These are phyloP conservation scores for Aspergillus texensis DNA, from an alignment of 2,329 filamentous ascomycete species.

Conservation along the genomic window DNA sequence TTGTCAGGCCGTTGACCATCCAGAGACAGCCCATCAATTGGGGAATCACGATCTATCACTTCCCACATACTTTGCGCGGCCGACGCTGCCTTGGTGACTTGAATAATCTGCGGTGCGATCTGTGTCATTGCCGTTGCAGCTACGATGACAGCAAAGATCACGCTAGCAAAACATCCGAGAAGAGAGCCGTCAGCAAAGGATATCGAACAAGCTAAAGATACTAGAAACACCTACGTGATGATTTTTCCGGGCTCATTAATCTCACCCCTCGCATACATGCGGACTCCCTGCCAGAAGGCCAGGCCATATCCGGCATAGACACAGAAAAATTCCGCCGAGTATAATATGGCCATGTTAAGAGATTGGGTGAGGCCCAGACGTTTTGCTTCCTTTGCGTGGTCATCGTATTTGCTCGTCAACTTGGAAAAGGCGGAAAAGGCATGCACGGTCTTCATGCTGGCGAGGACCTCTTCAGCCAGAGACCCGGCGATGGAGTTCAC, in stretches of 20 bases:
- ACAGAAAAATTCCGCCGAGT: constrained; percentile 7
- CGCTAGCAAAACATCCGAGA: constrained; percentile 16
- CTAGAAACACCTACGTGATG: constrained; percentile 21
- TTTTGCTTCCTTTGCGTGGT: neutral
- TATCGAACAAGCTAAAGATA: neutral
- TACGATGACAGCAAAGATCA: constrained; percentile 31
- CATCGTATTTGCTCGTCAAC: constrained; percentile 3
- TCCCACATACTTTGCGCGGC: constrained; percentile 45
- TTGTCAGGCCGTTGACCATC: constrained; percentile 17
- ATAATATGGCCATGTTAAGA: constrained; percentile 7
- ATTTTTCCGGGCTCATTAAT: constrained; percentile 26
- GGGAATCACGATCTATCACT: constrained; percentile 40
- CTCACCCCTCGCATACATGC: constrained; percentile 33
- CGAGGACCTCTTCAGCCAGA: constrained; percentile 53
- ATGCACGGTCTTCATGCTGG: constrained; percentile 51
- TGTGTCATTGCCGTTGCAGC: constrained; percentile 37
- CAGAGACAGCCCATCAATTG: constrained; percentile 37
- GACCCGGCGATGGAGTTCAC: constrained; percentile 50
- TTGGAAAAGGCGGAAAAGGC: constrained; percentile 46
- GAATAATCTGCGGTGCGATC: constrained; percentile 40
- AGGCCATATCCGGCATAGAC: constrained; percentile 63
- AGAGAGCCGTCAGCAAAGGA: neutral
- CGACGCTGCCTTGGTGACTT: constrained; percentile 44
- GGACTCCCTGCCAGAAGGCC: constrained; percentile 47
- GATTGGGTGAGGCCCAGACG: neutral